Conservation (phyloP, 1,284 basidiomycete genomes). For the Filobasidium uniguttulatum region DNA sequence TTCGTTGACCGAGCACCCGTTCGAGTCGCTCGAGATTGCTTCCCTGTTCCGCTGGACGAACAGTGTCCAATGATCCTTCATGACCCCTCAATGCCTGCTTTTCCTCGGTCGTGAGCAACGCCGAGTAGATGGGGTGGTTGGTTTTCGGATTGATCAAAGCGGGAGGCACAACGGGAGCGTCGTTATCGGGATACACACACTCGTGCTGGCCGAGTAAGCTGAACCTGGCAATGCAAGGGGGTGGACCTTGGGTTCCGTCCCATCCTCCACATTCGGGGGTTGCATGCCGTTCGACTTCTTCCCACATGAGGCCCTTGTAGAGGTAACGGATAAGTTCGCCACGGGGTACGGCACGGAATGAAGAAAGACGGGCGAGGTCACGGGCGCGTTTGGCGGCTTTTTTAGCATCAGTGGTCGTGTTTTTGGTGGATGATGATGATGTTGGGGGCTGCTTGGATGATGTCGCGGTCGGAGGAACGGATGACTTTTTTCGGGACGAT, state of each 20-base stretch:
- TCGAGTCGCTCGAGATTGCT: not conserved
- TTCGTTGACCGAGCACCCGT: not conserved
- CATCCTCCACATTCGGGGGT: conserved; percentile 16
- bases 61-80: not conserved
- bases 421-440: too few species aligned
- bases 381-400: too few species aligned
- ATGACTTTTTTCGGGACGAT: too few species aligned
- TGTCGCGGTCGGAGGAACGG: too few species aligned
- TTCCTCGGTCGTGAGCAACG: not conserved
- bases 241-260: conserved; percentile 19
- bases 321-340: conserved; percentile 31
- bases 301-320: conserved; percentile 32
- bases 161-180: not conserved
- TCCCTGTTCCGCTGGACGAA: not conserved
- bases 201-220: conserved; percentile 22
- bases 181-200: not conserved
- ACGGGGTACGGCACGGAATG: conserved; percentile 16
- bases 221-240: conserved; percentile 29
- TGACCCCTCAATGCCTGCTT: not conserved
- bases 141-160: not conserved
- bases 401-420: too few species aligned
- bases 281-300: conserved; percentile 29
- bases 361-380: too few species aligned
- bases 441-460: too few species aligned
- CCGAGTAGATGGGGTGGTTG: not conserved